Conservation (phyloP, 495 filamentous ascomycete genomes). For the Tetracladium setigerum region DNA sequence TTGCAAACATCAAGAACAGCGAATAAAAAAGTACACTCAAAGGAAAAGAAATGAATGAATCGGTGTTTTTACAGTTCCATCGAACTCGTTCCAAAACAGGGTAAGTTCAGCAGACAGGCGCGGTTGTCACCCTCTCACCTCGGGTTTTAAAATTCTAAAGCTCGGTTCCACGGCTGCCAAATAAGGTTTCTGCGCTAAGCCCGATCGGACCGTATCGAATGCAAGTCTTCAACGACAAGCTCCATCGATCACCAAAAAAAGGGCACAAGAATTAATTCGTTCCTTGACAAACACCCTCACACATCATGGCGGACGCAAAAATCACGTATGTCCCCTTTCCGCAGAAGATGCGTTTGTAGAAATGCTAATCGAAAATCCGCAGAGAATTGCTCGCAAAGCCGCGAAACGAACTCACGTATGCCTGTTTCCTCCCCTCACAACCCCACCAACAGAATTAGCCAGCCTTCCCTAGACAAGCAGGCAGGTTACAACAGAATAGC, state of each 20-base stretch:
- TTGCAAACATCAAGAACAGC: constrained; percentile 23
- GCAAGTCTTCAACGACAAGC: constrained; percentile 11
- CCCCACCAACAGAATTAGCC: not conserved
- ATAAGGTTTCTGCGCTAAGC: constrained; percentile 11
- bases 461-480: not conserved
- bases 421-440: constrained; percentile 19
- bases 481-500: not conserved
- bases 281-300: constrained; percentile 5
- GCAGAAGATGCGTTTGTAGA: not conserved
- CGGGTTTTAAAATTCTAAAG: too few relatives aligned
- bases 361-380: constrained; percentile 20
- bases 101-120: too few relatives aligned
- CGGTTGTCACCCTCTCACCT: too few relatives aligned
- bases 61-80: constrained; percentile 4
- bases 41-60: constrained; percentile 5
- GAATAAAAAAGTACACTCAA: not conserved
- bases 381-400: constrained; percentile 80
- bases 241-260: constrained; percentile 12
- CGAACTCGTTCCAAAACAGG: too few relatives aligned
- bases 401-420: constrained; percentile 72
- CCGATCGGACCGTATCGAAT: constrained; percentile 14
- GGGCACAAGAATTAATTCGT: constrained; percentile 19
- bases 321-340: constrained; percentile 54
- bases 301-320: constrained; percentile 65
- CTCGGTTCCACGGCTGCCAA: not conserved